Evolutionary conservation across 2,329 filamentous ascomycete genomes (phyloP), one percentile per base, ranked within the genome.

Genomic region (Colletotrichum caudatum): DNA sequence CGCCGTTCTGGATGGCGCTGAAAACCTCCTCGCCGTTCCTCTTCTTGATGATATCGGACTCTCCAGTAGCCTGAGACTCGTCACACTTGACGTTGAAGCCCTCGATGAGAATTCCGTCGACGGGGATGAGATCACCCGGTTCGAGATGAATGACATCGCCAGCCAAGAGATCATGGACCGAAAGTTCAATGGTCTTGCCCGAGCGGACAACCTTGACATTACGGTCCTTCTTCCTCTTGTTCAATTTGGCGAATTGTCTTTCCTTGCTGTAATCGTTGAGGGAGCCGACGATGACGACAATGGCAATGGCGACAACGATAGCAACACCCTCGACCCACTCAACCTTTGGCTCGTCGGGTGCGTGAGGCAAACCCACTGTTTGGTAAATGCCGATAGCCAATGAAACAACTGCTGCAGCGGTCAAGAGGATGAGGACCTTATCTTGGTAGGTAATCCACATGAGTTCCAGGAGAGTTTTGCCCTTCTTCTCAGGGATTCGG

Each of bases 391-490:
- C 93, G 53, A 95, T 87, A 6, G 90, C 91, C 54, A 95, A 85
- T 56, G 92, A 94, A 61, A 95, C 89, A 48, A 90, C 84, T 4
- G 93, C 93, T 54, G 93, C 93, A 60, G 88, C 84, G 0, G 91
- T 92, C 66, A 94, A 84, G 7, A 94, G 83, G 70, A 94, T 92
- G 57, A 94, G 83, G 4, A 95, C 91, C 79, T 94, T 95, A 85
- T 95, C 93, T 81, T 94, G 93, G 79, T 94, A 94, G 0, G 93
- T 93, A 76, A 94, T 92, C 92, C 92, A 94, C 81, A 93, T 92
- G 53, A 95, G 84, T 77, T 93, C 84, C 56, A 93, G 83, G 51
- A 94, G 86, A 74, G 84, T 91, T 82, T 94, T 94, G 56, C 91
- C 88, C 82, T 94, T 93, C 80, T 92, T 91, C 76, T 89, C 91